Evolutionary conservation across 257 asterid genomes (phyloP).

Genomic region (Knoxia roxburghii): DNA sequence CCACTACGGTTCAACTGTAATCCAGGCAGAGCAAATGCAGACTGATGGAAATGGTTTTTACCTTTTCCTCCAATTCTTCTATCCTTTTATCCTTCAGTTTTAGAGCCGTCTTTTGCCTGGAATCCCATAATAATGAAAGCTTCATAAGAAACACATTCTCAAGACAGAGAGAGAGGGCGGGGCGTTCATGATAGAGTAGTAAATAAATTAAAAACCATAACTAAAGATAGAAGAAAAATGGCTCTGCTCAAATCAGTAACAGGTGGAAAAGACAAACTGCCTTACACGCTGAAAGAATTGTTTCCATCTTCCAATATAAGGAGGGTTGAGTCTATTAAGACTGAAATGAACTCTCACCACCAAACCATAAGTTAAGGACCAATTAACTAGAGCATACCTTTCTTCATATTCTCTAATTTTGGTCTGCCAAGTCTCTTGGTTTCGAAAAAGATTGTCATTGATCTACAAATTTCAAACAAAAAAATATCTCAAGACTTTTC

Average conservation of each 20-base stretch:
- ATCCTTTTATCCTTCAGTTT: constrained; percentile 49
- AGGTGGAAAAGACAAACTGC: not conserved
- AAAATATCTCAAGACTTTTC: constrained; percentile 6
- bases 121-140: not conserved
- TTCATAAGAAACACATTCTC: not conserved
- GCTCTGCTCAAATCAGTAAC: not conserved
- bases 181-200: too few relatives aligned
- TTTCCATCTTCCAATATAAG: not conserved
- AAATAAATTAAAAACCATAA: not conserved
- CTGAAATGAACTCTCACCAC: not conserved
- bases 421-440: constrained; percentile 74
- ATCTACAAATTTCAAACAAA: constrained; percentile 42
- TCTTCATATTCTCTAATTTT: constrained; percentile 51
- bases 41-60: constrained; percentile 16
- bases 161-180: not conserved
- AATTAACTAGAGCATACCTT: constrained; percentile 40
- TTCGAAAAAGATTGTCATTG: constrained; percentile 75
- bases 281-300: too few relatives aligned
- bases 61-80: constrained; percentile 81
- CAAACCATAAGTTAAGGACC: constrained; percentile 11
- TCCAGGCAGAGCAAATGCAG: not conserved
- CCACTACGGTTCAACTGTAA: not conserved
- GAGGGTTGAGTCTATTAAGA: too few relatives aligned
- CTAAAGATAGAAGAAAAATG: not conserved
- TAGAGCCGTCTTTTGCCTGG: constrained; percentile 52